Evolutionary conservation across 179 eudicot species (phyloP), one percentile per base, ranked within the genome.

Genomic region (Drosera spatulata): DNA sequence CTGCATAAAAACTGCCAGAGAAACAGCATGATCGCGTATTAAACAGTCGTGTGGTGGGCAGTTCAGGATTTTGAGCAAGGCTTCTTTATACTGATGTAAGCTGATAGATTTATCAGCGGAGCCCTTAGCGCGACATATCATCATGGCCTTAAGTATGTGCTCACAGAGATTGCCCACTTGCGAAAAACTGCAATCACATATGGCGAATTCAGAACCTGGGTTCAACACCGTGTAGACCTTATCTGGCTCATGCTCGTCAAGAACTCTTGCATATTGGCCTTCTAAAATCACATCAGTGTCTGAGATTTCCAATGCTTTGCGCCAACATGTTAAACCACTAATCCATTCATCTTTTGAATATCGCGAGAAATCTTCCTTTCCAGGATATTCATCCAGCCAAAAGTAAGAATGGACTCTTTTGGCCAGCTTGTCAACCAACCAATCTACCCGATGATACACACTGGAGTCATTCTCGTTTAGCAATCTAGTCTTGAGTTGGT

Each of bases 311-410:
- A 85, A 65, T 38, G 97, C 79, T 61, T 61, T 86, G 22, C 72
- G 66, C 90, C 95, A 89, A 63, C 84, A 76, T 41, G 93, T 89
- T 55, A 75, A 72, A 45, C 82, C 86, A 59, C 80, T 81, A 59
- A 66, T 51, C 96, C 90, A 86, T 60, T 91, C 96, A 52, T 91
- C 83, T 69, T 81, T 88, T 76, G 75, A 53, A 75, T 93, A 93
- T 50, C 96, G 84, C 37, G 82, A 65, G 65, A 84, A 93, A 76
- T 89, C 90, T 55, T 84, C 88, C 58, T 86, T 93, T 11, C 75
- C 85, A 2, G 95, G 75, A 70, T 75, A 89, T 77, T 89, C 95
- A 59, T 89, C 99, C 52, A 93, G 90, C 99, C 96, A 89, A 63
- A 84, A 89, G 75, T 81, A 86, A 5, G 99, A 82, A 69, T 93